Evolutionary conservation across 148 eudicot genomes (phyloP).

Genomic region (Rhododendron griersonianum): DNA sequence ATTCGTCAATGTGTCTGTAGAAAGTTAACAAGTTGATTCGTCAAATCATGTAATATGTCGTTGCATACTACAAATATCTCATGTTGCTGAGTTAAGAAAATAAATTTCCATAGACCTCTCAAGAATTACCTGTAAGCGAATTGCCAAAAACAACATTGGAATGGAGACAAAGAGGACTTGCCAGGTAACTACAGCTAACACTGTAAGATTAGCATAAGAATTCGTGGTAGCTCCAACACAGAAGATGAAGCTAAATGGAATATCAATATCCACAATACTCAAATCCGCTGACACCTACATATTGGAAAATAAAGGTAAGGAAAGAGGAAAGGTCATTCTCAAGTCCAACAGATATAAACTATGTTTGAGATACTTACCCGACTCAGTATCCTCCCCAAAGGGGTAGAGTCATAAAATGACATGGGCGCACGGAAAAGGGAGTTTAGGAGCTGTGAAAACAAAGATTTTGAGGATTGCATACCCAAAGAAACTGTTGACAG

Average conservation of each 20-base stretch:
- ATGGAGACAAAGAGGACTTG: conserved; percentile 78
- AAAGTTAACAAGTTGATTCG: too few species aligned
- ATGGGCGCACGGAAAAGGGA: conserved; percentile 91
- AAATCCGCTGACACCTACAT: conserved; percentile 78
- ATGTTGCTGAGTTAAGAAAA: not conserved
- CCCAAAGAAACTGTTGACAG: conserved; percentile 52
- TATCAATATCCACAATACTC: conserved; percentile 79
- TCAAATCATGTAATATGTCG: too few species aligned
- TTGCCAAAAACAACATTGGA: conserved; percentile 61
- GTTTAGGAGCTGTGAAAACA: conserved; percentile 57
- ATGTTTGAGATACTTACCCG: conserved; percentile 41
- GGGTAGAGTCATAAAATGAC: conserved; percentile 91
- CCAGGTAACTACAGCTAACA: conserved; percentile 80
- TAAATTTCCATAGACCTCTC: not conserved
- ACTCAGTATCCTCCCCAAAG: conserved; percentile 87
- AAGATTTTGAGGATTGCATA: conserved; percentile 63
- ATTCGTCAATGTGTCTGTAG: too few species aligned
- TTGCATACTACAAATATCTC: too few species aligned
- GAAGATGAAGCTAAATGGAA: conserved; percentile 61
- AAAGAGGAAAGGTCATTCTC: not conserved
- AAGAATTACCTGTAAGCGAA: conserved; percentile 68
- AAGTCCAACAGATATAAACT: not conserved
- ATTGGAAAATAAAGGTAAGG: not conserved
- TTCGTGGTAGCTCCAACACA: conserved; percentile 56
- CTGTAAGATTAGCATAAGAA: conserved; percentile 55